phyloP scores from a whole-genome alignment of 2,329 filamentous ascomycete species.

The Microcera coccophila region DNA sequence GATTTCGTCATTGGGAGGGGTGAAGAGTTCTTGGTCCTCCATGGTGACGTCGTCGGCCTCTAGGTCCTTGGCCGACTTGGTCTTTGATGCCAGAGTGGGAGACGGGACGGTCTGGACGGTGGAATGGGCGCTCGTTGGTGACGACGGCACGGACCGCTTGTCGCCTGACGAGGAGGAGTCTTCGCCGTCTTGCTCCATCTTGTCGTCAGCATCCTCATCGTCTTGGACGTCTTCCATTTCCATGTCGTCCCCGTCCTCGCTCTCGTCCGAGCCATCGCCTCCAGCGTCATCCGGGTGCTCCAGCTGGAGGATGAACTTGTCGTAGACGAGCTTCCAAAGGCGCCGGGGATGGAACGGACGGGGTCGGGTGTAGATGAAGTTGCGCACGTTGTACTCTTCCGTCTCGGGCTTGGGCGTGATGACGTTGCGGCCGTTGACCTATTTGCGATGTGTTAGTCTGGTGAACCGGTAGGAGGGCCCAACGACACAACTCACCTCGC shows the following conservation, averaged over 20 bases:
- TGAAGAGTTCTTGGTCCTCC: slow-evolving; percentile 28
- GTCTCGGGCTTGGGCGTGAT: slow-evolving; percentile 67
- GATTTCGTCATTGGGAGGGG: slow-evolving; percentile 41
- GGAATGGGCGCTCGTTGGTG: slow-evolving; percentile 21
- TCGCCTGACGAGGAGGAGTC: slow-evolving; percentile 12
- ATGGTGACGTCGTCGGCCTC: slow-evolving; percentile 17
- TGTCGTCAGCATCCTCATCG: slow-evolving; percentile 30
- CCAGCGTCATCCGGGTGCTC: slow-evolving; percentile 38
- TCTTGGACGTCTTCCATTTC: slow-evolving; percentile 34
- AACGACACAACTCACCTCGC: slow-evolving; percentile 42
- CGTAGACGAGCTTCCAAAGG: slow-evolving; percentile 43
- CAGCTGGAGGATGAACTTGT: slow-evolving; percentile 50
- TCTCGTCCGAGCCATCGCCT: slow-evolving; percentile 33
- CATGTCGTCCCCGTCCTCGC: slow-evolving; percentile 28
- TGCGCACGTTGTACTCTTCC: slow-evolving; percentile 68
- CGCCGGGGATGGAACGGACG: slow-evolving; percentile 50
- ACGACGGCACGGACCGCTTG: slow-evolving; percentile 18
- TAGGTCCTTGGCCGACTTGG: slow-evolving; percentile 10
- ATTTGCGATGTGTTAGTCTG: background rate
- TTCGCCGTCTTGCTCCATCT: slow-evolving; percentile 22
- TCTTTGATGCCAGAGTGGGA: slow-evolving; percentile 9
- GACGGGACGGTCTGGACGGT: slow-evolving; percentile 24
- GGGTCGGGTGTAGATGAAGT: slow-evolving; percentile 63
- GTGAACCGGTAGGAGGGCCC: background rate
- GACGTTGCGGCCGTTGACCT: slow-evolving; percentile 47